Evolutionary conservation across 2,329 filamentous ascomycete species (phyloP).

Genomic region (Thyridium curvatum): DNA sequence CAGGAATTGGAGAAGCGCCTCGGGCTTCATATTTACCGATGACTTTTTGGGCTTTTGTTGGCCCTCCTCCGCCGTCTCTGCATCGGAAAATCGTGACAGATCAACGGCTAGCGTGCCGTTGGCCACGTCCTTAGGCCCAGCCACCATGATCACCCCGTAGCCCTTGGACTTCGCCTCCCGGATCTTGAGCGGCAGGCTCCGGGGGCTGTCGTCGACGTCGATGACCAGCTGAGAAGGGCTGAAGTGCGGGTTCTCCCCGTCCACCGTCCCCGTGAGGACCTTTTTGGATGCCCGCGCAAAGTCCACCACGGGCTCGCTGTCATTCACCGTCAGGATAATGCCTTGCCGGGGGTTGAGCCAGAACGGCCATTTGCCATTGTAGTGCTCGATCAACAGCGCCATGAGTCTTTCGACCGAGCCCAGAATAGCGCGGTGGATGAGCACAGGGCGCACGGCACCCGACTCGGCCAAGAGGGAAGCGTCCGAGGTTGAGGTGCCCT

Average conservation of each 20-base stretch:
- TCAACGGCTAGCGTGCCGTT: constrained; percentile 48
- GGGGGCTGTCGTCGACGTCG: constrained; percentile 61
- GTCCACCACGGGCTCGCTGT: constrained; percentile 44
- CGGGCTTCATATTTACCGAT: constrained; percentile 28
- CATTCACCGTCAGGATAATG: constrained; percentile 67
- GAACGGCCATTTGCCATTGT: constrained; percentile 76
- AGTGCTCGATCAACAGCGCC: constrained; percentile 79
- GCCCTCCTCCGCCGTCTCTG: constrained; percentile 23
- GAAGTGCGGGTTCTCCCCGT: constrained; percentile 26
- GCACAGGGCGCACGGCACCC: constrained; percentile 63
- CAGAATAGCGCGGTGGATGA: constrained; percentile 79
- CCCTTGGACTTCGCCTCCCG: constrained; percentile 64
- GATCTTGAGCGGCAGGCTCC: constrained; percentile 62
- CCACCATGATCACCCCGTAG: constrained; percentile 67
- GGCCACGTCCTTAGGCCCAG: constrained; percentile 62
- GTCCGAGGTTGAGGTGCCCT: constrained; percentile 43
- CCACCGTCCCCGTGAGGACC: constrained; percentile 41
- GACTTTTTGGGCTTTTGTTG: constrained; percentile 7
- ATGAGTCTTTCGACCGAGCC: constrained; percentile 81
- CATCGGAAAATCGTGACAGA: constrained; percentile 23
- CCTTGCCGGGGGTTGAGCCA: constrained; percentile 81
- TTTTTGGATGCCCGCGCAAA: constrained; percentile 42
- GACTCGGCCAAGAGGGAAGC: constrained; percentile 39
- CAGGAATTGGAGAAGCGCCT: constrained; percentile 37
- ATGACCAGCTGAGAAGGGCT: constrained; percentile 58